A percentile compares a stretch with the other conserved stretches of the same genome.
Conservation (phyloP, 129 eudicot species). For the Ambrosia artemisiifolia region DNA sequence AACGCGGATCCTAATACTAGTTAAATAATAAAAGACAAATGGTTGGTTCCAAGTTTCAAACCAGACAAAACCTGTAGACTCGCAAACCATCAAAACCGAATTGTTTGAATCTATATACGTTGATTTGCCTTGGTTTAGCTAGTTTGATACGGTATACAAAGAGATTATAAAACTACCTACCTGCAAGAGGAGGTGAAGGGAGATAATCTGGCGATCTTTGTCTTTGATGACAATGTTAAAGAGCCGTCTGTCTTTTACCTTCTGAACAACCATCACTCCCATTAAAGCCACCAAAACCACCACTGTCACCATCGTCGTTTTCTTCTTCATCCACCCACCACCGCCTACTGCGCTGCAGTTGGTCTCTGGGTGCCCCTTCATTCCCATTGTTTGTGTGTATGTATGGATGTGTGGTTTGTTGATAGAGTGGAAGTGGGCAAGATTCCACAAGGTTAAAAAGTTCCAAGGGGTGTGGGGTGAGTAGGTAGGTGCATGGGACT, state of each 20-base stretch:
- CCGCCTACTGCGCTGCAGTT: slow-evolving; percentile 31
- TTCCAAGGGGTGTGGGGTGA: background rate
- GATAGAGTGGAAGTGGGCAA: slow-evolving; percentile 6
- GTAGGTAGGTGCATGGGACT: slow-evolving; percentile 44
- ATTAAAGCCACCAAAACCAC: slow-evolving; percentile 46
- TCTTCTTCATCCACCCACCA: slow-evolving; percentile 19
- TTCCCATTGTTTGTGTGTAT: slow-evolving; percentile 4
- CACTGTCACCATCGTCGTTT: slow-evolving; percentile 23
- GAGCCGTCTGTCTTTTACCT: slow-evolving; percentile 48
- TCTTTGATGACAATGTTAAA: slow-evolving; percentile 54
- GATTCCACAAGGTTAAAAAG: slow-evolving; percentile 39
- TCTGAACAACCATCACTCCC: slow-evolving; percentile 59
- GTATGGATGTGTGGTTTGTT: background rate
- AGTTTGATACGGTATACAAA: background rate
- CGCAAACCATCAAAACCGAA: too few species aligned
- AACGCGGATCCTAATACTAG: too few species aligned
- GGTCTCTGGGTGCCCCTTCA: slow-evolving; percentile 29
- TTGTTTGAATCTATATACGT: too few species aligned
- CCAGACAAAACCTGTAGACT: too few species aligned
- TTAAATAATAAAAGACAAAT: too few species aligned
- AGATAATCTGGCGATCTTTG: slow-evolving; percentile 58
- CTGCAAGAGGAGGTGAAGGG: slow-evolving; percentile 68
- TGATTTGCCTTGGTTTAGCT: too few species aligned
- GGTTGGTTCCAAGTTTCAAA: too few species aligned
- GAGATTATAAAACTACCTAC: slow-evolving; percentile 18